Base-by-base conservation (phyloP, 2,329 filamentous ascomycete genomes). In the Pseudocercospora ulei region DNA sequence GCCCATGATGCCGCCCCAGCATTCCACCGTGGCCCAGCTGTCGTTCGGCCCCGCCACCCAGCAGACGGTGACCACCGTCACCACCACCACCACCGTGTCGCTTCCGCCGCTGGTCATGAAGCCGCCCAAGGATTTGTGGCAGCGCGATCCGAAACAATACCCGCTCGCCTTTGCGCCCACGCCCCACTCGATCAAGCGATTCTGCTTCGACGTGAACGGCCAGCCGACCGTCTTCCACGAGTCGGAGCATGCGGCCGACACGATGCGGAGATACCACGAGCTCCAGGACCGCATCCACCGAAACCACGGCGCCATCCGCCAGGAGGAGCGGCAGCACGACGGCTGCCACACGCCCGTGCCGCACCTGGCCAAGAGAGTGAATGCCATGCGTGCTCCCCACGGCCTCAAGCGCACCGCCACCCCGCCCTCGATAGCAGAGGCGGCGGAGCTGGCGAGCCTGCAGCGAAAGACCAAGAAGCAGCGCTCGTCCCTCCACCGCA, bases 101-200 rank as follows among this genome's bases (percentile, higher is more conserved):
- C 92, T 90, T 50, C 87, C 88, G 30, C 85, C 85, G n/a, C 69
- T 95, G 41, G 70, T 83, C 39, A 76, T 94, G 50, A 78, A 76
- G 49, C 75, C 82, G 43, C 80, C 84, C 14, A 75, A 75, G 37
- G 74, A 77, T 35, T 71, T 86, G 20, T 68, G 73, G 43, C 72
- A 78, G 38, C 75, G 94, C 41, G 86, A 96, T 61, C 71, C 80
- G 8, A 93, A 92, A 60, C 77, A 90, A 53, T 98, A 93, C 60
- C 90, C 90, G 24, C 69, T 98, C 18, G 88, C 88, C 23, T 72
- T 75, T 46, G 78, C 82, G 34, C 80, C 84, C 1, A 93, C 87
- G 1, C 90, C 90, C 2, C 73, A 77, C 9, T 78, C 82, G 35
- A 67, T 98, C 44, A 76, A 77, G 47, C 78, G 77, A 40, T 81